Percentiles rank a stretch among this genome's conserved stretches.
phyloP scores from a whole-genome alignment of 768 basidiomycete genomes.

The Hirschioporus abietinus region DNA sequence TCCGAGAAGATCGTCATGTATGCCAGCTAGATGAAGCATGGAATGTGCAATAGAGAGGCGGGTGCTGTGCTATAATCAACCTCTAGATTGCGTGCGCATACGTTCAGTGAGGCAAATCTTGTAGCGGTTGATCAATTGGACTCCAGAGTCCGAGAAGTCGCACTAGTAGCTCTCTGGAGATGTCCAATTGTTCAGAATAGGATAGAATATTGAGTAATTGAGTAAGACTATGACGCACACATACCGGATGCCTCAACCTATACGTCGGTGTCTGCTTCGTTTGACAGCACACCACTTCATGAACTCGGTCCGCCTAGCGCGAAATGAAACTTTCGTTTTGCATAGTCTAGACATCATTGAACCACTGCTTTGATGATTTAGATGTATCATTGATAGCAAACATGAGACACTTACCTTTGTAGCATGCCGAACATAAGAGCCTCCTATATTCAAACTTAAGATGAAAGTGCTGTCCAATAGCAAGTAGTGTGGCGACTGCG shows the following conservation, averaged over 20 bases:
- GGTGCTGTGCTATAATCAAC: not conserved
- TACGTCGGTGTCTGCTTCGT: no score
- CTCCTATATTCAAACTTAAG: not conserved
- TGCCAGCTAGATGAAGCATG: not conserved
- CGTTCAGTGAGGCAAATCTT: not conserved
- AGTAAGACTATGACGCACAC: not conserved
- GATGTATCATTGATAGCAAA: no score
- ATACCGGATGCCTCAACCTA: not conserved
- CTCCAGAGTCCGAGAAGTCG: not conserved
- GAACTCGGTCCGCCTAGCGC: no score
- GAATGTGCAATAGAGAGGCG: not conserved
- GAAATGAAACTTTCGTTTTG: no score
- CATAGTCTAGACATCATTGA: no score
- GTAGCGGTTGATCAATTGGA: not conserved
- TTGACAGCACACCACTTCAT: no score
- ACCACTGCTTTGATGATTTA: no score
- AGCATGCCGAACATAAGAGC: not conserved
- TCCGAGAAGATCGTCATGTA: not conserved
- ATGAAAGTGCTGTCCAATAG: not conserved
- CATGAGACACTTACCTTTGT: not conserved
- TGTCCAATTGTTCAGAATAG: not conserved
- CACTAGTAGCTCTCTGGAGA: not conserved
- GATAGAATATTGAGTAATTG: not conserved
- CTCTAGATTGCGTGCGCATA: not conserved
- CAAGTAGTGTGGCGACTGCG: not conserved